A percentile compares a stretch with the other conserved stretches of the same genome.
These are phyloP conservation scores for Trichosporon faecale DNA, from an alignment of 1,284 basidiomycete species.

Conservation along the genomic window DNA sequence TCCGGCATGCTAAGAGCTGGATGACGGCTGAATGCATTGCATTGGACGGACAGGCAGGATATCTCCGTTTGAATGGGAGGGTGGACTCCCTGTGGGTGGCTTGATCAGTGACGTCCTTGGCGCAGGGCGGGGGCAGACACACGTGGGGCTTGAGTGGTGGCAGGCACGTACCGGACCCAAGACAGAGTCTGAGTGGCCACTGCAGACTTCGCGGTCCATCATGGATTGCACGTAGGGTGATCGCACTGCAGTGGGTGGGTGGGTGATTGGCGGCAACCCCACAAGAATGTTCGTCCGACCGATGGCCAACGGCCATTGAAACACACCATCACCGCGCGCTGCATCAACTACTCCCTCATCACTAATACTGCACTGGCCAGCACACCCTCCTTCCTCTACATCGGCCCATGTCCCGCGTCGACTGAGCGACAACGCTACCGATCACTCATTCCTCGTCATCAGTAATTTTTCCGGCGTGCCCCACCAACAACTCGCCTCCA, in stretches of 20 bases:
- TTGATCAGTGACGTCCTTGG: neutral
- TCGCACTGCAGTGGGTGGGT: neutral
- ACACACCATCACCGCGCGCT: neutral
- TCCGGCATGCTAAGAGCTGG: neutral
- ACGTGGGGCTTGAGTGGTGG: neutral
- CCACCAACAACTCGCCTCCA: neutral
- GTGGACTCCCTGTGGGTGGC: conserved; percentile 5
- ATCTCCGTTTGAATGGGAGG: neutral
- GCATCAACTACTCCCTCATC: neutral
- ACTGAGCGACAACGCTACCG: neutral
- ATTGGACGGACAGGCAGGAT: neutral
- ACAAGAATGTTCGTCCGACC: conserved; percentile 9
- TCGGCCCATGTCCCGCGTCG: neutral
- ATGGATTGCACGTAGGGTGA: neutral
- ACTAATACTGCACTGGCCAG: neutral
- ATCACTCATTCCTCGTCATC: conserved; percentile 7
- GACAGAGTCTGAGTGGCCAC: neutral
- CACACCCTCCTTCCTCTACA: neutral
- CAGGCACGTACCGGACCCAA: neutral
- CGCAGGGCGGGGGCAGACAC: neutral
- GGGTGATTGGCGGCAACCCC: conserved; percentile 10
- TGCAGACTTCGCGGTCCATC: neutral
- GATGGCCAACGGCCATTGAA: neutral
- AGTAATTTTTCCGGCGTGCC: neutral
- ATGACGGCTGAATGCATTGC: too few species aligned